A percentile compares a stretch with the other conserved stretches of the same genome.
Evolutionary conservation across 2,329 filamentous ascomycete species (phyloP).

Genomic region (Ophiostoma quercus): DNA sequence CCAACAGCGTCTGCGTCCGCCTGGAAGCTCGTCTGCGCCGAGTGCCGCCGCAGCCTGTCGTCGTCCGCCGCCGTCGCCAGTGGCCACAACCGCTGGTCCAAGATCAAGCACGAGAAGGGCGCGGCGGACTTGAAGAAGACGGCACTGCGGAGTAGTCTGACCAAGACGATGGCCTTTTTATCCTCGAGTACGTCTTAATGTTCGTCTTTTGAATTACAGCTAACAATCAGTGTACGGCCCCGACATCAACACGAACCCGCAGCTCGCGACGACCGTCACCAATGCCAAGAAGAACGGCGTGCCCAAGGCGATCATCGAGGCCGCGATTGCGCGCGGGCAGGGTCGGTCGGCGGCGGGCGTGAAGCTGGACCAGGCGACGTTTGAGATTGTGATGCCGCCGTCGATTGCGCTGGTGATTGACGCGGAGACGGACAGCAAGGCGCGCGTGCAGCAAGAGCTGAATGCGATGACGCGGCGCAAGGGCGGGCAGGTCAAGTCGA

Average conservation of each 20-base stretch:
- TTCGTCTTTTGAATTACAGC: background rate
- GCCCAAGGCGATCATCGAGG: slow-evolving; percentile 73
- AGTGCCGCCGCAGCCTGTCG: slow-evolving; percentile 47
- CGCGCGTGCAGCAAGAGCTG: slow-evolving; percentile 67
- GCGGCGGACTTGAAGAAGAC: slow-evolving; percentile 77
- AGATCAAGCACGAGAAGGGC: slow-evolving; percentile 92
- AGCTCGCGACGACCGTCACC: slow-evolving; percentile 63
- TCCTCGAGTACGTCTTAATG: slow-evolving; percentile 60
- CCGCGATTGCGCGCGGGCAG: slow-evolving; percentile 81
- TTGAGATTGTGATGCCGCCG: slow-evolving; percentile 76
- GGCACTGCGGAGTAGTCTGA: slow-evolving; percentile 60
- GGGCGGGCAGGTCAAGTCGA: slow-evolving; percentile 66
- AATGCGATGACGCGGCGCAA: slow-evolving; percentile 64
- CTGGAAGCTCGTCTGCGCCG: slow-evolving; percentile 38
- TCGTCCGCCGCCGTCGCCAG: slow-evolving; percentile 46
- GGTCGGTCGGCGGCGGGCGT: slow-evolving; percentile 71
- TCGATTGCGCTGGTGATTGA: slow-evolving; percentile 77
- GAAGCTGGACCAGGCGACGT: slow-evolving; percentile 67
- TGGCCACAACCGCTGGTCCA: slow-evolving; percentile 91
- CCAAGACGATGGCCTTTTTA: slow-evolving; percentile 67
- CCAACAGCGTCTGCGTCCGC: background rate
- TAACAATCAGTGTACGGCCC: slow-evolving; percentile 49
- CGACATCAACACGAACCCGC: slow-evolving; percentile 67
- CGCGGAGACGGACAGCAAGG: slow-evolving; percentile 76
- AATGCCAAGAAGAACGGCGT: slow-evolving; percentile 80